These are phyloP conservation scores for Hanseniaspora vineae DNA, from an alignment of 805 yeast species.

Conservation along the genomic window DNA sequence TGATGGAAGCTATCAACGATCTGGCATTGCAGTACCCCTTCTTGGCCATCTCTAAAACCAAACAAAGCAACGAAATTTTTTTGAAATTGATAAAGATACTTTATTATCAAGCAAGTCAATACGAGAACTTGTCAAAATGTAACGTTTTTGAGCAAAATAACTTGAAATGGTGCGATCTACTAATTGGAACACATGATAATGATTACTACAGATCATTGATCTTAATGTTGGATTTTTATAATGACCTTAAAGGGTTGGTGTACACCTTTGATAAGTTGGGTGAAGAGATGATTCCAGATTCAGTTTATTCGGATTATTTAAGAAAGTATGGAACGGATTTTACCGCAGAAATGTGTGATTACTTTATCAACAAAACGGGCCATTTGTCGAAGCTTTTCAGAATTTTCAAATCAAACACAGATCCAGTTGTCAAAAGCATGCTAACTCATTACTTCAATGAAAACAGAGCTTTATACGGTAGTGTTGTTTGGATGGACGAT, in stretches of 20 bases:
- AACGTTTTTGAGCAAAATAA: constrained; percentile 19
- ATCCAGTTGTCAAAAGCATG: constrained; percentile 3
- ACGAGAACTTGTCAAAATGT: constrained; percentile 14
- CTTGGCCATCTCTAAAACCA: constrained; percentile 7
- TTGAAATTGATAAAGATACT: constrained; percentile 30
- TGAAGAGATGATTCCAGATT: constrained; percentile 35
- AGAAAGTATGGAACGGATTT: constrained; percentile 53
- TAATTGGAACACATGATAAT: constrained; percentile 37
- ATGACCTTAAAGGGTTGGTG: constrained; percentile 54
- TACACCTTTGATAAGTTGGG: constrained; percentile 23
- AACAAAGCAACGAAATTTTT: constrained; percentile 10
- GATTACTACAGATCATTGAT: constrained; percentile 33
- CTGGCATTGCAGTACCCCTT: constrained; percentile 24
- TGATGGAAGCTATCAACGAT: constrained; percentile 29
- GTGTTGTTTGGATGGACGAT: constrained; percentile 63
- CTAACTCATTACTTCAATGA: constrained; percentile 40
- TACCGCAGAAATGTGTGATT: constrained; percentile 49
- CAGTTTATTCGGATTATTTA: constrained; percentile 39
- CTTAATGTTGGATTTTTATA: constrained; percentile 48
- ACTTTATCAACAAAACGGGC: constrained; percentile 36
- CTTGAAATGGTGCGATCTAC: constrained; percentile 43
- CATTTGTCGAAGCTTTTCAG: constrained; percentile 41
- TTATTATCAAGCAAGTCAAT: constrained; percentile 28
- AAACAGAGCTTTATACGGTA: constrained; percentile 30
- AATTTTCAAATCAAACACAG: constrained; percentile 38